Evolutionary conservation across 768 basidiomycete species (phyloP).

Genomic region (Tricholoma terreum): DNA sequence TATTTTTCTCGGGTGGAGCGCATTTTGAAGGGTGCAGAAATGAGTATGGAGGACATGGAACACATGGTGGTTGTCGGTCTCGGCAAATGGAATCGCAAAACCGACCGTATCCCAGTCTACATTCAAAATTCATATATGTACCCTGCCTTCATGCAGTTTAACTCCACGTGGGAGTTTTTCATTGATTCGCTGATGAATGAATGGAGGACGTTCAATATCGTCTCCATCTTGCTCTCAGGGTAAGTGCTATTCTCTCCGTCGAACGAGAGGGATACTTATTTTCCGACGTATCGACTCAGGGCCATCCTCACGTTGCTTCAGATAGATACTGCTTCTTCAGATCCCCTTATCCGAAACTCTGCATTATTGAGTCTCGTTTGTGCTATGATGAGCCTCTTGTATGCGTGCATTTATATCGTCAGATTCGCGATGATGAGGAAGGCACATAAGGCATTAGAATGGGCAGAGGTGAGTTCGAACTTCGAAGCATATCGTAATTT

Average conservation of each 20-base stretch:
- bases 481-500: slow-evolving; percentile 60
- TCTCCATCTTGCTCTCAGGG: slow-evolving; percentile 60
- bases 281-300: slow-evolving; percentile 28
- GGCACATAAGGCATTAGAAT: slow-evolving; percentile 66
- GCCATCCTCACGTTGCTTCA: slow-evolving; percentile 74
- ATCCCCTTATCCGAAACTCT: slow-evolving; percentile 58
- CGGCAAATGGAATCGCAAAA: too few relatives aligned
- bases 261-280: background rate
- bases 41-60: too few relatives aligned
- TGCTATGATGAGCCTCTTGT: slow-evolving; percentile 67
- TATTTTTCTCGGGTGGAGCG: too few relatives aligned
- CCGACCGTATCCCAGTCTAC: too few relatives aligned
- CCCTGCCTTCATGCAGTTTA: too few relatives aligned
- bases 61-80: too few relatives aligned
- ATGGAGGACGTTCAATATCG: slow-evolving; percentile 73
- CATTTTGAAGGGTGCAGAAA: too few relatives aligned
- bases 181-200: slow-evolving; percentile 64
- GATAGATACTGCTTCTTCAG: slow-evolving; percentile 43
- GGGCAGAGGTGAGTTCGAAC: slow-evolving; percentile 56
- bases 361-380: slow-evolving; percentile 64
- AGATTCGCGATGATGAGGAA: slow-evolving; percentile 69
- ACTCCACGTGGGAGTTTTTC: slow-evolving; percentile 62
- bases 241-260: slow-evolving; percentile 19
- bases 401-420: slow-evolving; percentile 74
- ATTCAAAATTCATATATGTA: too few relatives aligned